Conservation (phyloP, 2,329 filamentous ascomycete genomes). For the Stylonectria norvegica region DNA sequence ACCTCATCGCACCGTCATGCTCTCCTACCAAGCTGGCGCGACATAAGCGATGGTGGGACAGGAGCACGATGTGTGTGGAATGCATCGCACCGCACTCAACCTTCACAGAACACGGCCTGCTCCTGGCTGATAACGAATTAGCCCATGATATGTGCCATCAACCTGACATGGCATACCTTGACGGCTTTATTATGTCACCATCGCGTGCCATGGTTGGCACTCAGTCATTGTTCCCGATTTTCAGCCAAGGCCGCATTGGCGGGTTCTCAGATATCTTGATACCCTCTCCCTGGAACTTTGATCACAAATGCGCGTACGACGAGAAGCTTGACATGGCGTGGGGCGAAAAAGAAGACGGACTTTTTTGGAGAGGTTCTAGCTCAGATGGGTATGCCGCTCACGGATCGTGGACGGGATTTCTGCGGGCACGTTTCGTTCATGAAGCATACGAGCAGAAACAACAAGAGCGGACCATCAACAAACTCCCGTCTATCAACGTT, state of each 20-base stretch:
- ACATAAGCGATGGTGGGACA: conserved; percentile 38
- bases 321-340: conserved; percentile 45
- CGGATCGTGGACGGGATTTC: conserved; percentile 57
- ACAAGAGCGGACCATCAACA: conserved; percentile 26
- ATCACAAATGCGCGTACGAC: conserved; percentile 53
- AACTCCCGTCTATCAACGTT: conserved; percentile 29
- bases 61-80: conserved; percentile 29
- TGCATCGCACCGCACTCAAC: conserved; percentile 37
- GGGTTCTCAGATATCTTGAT: conserved; percentile 53
- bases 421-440: conserved; percentile 64
- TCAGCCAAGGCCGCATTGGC: conserved; percentile 52
- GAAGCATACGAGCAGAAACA: conserved; percentile 40
- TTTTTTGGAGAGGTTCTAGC: conserved; percentile 58
- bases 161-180: conserved; percentile 45
- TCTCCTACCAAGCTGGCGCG: conserved; percentile 45
- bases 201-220: conserved; percentile 48
- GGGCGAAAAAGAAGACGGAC: conserved; percentile 44
- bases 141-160: conserved; percentile 52
- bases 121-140: conserved; percentile 53
- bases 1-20: conserved; percentile 40
- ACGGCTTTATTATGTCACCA: conserved; percentile 50
- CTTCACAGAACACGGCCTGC: conserved; percentile 30
- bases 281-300: conserved; percentile 55
- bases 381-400: conserved; percentile 43
- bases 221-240: conserved; percentile 50